Evolutionary conservation across 2,329 filamentous ascomycete genomes (phyloP).

Genomic region (Fusarium gaditjirri): DNA sequence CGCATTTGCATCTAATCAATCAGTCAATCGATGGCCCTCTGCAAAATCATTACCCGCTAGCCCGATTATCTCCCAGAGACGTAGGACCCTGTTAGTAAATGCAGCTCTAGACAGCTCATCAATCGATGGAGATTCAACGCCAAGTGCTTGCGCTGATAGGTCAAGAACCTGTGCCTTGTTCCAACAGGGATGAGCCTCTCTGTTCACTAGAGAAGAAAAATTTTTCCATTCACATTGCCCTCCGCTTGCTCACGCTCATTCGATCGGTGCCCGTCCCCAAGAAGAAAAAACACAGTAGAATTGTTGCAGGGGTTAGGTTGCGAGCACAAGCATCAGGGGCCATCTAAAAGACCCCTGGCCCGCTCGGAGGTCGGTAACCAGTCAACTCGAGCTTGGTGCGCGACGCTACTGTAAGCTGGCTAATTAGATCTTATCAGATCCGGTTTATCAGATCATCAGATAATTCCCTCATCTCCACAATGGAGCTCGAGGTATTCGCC

Average conservation of each 20-base stretch:
- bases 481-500: constrained; percentile 20
- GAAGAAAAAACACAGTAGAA: constrained; percentile 14
- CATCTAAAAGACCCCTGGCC: constrained; percentile 20
- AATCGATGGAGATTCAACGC: background rate
- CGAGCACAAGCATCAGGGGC: constrained; percentile 7
- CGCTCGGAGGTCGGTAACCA: constrained; percentile 34
- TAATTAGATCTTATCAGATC: constrained; percentile 55
- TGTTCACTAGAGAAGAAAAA: constrained; percentile 10
- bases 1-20: constrained; percentile 12
- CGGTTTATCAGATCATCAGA: constrained; percentile 68
- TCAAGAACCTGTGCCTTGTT: background rate
- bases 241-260: constrained; percentile 10
- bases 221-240: constrained; percentile 21
- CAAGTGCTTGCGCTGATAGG: background rate
- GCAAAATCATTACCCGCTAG: constrained; percentile 8
- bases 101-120: constrained; percentile 12
- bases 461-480: constrained; percentile 56
- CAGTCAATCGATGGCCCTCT: background rate
- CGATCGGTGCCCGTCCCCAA: constrained; percentile 30
- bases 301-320: constrained; percentile 15
- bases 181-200: background rate
- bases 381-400: constrained; percentile 35
- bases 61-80: background rate
- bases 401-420: constrained; percentile 35
- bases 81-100: background rate